These are phyloP conservation scores for Sporisorium iseilematis-ciliati DNA, from an alignment of 1,284 basidiomycete species.

Conservation along the genomic window DNA sequence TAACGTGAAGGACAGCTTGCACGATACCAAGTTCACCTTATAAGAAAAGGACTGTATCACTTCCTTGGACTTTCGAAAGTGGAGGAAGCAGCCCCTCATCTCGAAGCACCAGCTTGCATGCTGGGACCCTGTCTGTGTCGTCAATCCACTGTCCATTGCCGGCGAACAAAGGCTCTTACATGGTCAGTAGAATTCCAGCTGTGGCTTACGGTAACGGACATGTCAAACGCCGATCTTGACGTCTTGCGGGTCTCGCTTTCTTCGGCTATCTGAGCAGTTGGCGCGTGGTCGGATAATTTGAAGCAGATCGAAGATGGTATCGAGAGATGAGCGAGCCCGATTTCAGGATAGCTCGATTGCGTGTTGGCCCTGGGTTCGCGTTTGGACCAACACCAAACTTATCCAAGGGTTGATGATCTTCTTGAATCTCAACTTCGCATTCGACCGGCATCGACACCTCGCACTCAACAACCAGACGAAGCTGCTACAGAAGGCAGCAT, in stretches of 20 bases:
- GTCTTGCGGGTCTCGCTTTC: constrained; percentile 13
- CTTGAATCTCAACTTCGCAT: not conserved
- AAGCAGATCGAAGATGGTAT: not conserved
- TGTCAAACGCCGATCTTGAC: constrained; percentile 37
- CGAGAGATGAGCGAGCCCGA: not conserved
- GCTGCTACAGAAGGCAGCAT: not conserved
- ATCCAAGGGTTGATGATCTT: not conserved
- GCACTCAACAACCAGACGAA: not conserved
- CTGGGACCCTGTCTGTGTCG: not conserved
- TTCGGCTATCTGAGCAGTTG: not conserved
- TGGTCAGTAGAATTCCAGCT: not conserved
- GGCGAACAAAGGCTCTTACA: not conserved
- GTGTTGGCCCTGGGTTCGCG: constrained; percentile 3
- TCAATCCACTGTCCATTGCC: not conserved
- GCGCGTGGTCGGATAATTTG: not conserved
- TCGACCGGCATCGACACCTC: not conserved
- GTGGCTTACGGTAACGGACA: constrained; percentile 25
- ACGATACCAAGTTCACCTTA: not conserved
- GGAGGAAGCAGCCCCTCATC: not conserved
- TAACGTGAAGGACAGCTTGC: not conserved
- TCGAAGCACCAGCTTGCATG: not conserved
- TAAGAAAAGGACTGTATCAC: not conserved
- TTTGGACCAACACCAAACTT: constrained; percentile 27
- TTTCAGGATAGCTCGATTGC: not conserved
- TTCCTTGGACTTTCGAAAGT: not conserved